These are phyloP conservation scores for Lagenidium giganteum DNA, from an alignment of 352 stramenopile genomes.

Conservation along the genomic window DNA sequence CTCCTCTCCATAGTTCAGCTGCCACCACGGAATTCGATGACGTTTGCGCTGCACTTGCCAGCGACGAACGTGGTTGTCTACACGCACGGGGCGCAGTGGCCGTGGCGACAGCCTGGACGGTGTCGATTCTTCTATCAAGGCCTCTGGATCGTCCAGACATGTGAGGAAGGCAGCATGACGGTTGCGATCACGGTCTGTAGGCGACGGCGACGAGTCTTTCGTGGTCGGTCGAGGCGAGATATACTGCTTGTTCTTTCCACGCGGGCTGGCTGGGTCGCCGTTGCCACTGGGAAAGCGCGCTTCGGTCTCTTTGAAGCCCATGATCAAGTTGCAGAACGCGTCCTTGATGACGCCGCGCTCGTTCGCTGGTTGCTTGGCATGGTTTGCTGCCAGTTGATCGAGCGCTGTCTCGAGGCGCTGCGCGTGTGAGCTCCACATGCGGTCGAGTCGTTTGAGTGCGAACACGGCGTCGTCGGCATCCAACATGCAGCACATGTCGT, in stretches of 20 bases:
- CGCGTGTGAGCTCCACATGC: slow-evolving; percentile 31
- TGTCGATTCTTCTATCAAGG: no score
- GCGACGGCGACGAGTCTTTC: no score
- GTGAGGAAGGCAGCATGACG: no score
- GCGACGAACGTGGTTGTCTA: no score
- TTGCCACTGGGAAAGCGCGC: slow-evolving; percentile 5
- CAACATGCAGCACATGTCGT: slow-evolving; percentile 58
- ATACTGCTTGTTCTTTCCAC: slow-evolving; percentile 8
- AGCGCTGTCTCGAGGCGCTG: slow-evolving; percentile 19
- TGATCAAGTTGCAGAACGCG: slow-evolving; percentile 63
- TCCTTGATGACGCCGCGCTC: slow-evolving; percentile 25
- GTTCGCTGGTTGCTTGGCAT: slow-evolving; percentile 11
- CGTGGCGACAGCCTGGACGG: no score
- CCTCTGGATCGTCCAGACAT: no score
- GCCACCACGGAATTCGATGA: no score
- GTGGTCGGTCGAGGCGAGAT: slow-evolving; percentile 7
- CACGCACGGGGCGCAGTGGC: no score
- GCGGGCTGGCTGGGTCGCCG: background rate
- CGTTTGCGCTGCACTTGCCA: no score
- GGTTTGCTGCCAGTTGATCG: slow-evolving; percentile 3
- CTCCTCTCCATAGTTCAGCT: no score
- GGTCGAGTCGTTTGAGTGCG: slow-evolving; percentile 50
- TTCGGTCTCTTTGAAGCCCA: slow-evolving; percentile 33
- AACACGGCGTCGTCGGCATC: slow-evolving; percentile 65
- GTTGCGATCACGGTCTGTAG: no score